Percentiles rank a stretch among this genome's conserved stretches.
Conservation (phyloP, 2,329 filamentous ascomycete species). For the Botrytis aclada region DNA sequence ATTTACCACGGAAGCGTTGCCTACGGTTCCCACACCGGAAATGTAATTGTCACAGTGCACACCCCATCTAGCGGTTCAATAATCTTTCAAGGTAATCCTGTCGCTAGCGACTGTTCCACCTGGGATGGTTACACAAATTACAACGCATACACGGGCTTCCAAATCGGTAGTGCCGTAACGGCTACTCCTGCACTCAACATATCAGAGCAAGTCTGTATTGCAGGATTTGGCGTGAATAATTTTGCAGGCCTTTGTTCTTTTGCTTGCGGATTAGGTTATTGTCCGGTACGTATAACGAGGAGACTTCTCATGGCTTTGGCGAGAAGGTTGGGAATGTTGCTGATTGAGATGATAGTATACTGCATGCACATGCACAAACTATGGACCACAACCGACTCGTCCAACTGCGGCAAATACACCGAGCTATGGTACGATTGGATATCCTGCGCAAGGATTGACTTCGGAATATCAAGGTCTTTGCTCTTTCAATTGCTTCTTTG, state of each 20-base stretch:
- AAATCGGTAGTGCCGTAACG: not conserved
- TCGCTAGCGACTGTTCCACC: not conserved
- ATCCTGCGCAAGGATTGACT: not conserved
- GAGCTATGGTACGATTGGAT: not conserved
- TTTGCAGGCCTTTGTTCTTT: not conserved
- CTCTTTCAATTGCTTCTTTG: not conserved
- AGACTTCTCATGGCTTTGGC: not conserved
- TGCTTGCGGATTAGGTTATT: not conserved
- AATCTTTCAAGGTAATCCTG: not conserved
- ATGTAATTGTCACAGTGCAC: not conserved
- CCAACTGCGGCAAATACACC: not conserved
- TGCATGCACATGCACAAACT: not conserved
- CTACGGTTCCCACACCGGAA: not conserved
- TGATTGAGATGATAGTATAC: not conserved
- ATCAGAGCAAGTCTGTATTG: not conserved
- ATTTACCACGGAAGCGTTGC: conserved; percentile 3
- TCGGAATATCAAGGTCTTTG: not conserved
- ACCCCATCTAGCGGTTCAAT: not conserved
- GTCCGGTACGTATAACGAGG: not conserved
- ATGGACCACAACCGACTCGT: not conserved
- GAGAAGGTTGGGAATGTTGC: not conserved
- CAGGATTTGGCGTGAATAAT: not conserved
- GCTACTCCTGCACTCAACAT: not conserved
- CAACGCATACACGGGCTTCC: not conserved
- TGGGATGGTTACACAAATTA: not conserved